Percentiles rank a stretch among this genome's conserved stretches.
These are phyloP conservation scores for Candida bentonensis DNA, from an alignment of 805 yeast genomes.

Conservation along the genomic window DNA sequence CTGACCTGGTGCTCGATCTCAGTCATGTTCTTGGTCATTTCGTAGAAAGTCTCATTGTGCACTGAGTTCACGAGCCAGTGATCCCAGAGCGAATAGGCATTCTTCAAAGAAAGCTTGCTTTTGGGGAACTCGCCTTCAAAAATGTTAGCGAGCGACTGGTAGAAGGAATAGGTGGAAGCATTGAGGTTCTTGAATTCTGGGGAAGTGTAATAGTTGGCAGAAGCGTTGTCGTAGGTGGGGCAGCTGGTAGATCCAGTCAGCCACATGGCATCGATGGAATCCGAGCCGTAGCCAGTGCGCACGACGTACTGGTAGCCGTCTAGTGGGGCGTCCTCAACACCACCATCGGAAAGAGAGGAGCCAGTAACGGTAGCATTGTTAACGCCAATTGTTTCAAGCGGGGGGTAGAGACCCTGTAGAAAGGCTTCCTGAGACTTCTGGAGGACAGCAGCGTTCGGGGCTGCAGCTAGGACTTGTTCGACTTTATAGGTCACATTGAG, in stretches of 20 bases:
- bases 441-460: slow-evolving; percentile 25
- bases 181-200: slow-evolving; percentile 22
- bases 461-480: slow-evolving; percentile 26
- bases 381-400: slow-evolving; percentile 18
- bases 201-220: slow-evolving; percentile 18
- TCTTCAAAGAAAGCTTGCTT: slow-evolving; percentile 24
- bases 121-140: slow-evolving; percentile 13
- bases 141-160: slow-evolving; percentile 21
- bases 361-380: slow-evolving; percentile 12
- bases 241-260: slow-evolving; percentile 30
- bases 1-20: slow-evolving; percentile 21
- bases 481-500: slow-evolving; percentile 20
- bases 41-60: slow-evolving; percentile 28
- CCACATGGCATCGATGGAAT: slow-evolving; percentile 27
- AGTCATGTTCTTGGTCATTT: slow-evolving; percentile 18
- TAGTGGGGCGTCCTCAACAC: slow-evolving; percentile 25
- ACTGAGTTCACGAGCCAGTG: slow-evolving; percentile 26
- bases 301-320: slow-evolving; percentile 34
- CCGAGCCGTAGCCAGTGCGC: slow-evolving; percentile 24
- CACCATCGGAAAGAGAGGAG: slow-evolving; percentile 27
- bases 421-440: slow-evolving; percentile 29
- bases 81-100: slow-evolving; percentile 30
- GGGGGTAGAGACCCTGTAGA: slow-evolving; percentile 36
- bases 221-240: slow-evolving; percentile 26
- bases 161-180: slow-evolving; percentile 26